Conservation (phyloP, 2,329 filamentous ascomycete genomes). For the Pyrenophora graminea region DNA sequence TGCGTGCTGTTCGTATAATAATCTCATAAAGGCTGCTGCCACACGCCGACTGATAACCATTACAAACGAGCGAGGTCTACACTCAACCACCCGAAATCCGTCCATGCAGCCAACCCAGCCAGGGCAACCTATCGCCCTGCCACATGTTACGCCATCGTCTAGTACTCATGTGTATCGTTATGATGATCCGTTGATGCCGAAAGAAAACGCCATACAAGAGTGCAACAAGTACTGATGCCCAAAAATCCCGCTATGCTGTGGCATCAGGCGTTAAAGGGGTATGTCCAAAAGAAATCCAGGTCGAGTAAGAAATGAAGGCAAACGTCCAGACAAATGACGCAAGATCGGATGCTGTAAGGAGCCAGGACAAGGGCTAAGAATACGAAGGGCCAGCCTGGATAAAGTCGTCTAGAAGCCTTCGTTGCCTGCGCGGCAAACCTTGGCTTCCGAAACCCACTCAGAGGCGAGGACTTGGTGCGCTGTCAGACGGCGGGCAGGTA, state of each 20-base stretch:
- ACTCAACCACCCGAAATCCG: slow-evolving; percentile 25
- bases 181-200: slow-evolving; percentile 23
- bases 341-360: slow-evolving; percentile 23
- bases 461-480: slow-evolving; percentile 97
- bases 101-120: slow-evolving; percentile 11
- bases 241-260: slow-evolving; percentile 42
- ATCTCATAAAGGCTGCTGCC: slow-evolving; percentile 25
- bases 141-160: slow-evolving; percentile 25
- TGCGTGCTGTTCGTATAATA: slow-evolving; percentile 31
- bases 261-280: slow-evolving; percentile 43
- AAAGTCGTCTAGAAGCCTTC: slow-evolving; percentile 73
- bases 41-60: slow-evolving; percentile 18
- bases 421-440: slow-evolving; percentile 93
- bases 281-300: slow-evolving; percentile 38
- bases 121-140: slow-evolving; percentile 4
- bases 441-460: slow-evolving; percentile 98
- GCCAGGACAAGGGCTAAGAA: slow-evolving; percentile 12
- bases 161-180: slow-evolving; percentile 28
- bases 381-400: slow-evolving; percentile 11
- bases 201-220: slow-evolving; percentile 28
- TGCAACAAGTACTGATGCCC: slow-evolving; percentile 30
- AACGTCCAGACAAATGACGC: slow-evolving; percentile 25
- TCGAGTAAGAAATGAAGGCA: slow-evolving; percentile 26
- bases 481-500: slow-evolving; percentile 87
- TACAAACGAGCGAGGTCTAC: slow-evolving; percentile 31